These are phyloP conservation scores for Aspergillus hiratsukae DNA, from an alignment of 2,329 filamentous ascomycete species.

Conservation along the genomic window DNA sequence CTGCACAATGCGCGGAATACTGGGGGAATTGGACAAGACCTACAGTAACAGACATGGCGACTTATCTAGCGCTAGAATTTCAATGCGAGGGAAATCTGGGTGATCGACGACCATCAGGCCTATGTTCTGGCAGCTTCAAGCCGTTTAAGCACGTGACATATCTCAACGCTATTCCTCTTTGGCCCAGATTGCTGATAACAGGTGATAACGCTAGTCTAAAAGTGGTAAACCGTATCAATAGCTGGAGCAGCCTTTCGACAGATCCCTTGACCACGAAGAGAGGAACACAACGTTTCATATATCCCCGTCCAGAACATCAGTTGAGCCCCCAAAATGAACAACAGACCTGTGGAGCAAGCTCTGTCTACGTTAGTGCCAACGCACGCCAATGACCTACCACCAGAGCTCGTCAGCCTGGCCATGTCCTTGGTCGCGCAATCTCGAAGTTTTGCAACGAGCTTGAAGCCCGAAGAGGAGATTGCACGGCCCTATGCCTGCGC, in stretches of 20 bases:
- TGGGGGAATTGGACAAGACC: neutral
- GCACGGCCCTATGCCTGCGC: conserved; percentile 80
- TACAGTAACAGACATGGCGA: neutral
- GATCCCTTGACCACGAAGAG: neutral
- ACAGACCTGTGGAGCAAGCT: conserved; percentile 67
- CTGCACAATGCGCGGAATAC: neutral
- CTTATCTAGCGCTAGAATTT: neutral
- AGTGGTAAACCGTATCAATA: neutral
- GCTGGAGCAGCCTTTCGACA: too few relatives aligned
- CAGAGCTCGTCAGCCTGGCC: conserved; percentile 66
- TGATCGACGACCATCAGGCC: neutral
- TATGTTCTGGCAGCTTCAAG: neutral
- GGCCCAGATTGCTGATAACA: neutral
- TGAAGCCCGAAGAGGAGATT: conserved; percentile 83
- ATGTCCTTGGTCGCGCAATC: conserved; percentile 75
- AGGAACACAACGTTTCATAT: neutral
- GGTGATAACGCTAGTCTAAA: neutral
- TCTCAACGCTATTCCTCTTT: neutral
- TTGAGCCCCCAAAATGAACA: conserved; percentile 54
- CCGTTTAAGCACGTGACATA: neutral
- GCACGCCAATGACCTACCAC: conserved; percentile 62
- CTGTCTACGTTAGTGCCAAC: conserved; percentile 71
- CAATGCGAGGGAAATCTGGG: neutral
- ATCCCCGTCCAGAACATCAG: neutral
- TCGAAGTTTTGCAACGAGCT: conserved; percentile 66